Conservation (phyloP, 805 yeast species). For the Clavispora phyllophila region DNA sequence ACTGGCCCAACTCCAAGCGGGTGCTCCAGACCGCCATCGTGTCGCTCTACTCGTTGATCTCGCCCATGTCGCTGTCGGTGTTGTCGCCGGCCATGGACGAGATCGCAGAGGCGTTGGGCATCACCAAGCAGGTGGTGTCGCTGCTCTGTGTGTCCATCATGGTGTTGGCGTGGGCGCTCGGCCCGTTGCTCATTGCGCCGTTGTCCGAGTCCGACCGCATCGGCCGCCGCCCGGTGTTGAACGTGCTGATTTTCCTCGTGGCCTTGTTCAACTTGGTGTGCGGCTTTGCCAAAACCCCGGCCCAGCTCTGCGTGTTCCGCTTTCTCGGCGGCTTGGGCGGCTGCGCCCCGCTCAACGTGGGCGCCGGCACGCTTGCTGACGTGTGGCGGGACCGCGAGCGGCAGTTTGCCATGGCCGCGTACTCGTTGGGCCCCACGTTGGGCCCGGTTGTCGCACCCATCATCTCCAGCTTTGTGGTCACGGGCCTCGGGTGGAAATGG, state of each 20-base stretch:
- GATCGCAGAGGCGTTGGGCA: conserved; percentile 40
- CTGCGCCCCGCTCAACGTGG: conserved; percentile 62
- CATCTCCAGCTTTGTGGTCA: conserved; percentile 52
- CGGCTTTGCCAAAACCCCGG: conserved; percentile 53
- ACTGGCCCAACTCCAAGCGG: conserved; percentile 47
- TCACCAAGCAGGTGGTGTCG: conserved; percentile 21
- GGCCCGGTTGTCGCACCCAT: conserved; percentile 69
- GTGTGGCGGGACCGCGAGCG: conserved; percentile 49
- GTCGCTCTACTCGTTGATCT: conserved; percentile 49
- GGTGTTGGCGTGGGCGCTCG: conserved; percentile 66
- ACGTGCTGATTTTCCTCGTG: conserved; percentile 45
- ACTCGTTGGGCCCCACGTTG: conserved; percentile 56
- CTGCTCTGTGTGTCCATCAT: conserved; percentile 47
- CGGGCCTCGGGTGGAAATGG: conserved; percentile 60
- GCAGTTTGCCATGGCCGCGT: conserved; percentile 52
- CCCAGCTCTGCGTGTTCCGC: conserved; percentile 56
- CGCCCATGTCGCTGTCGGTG: conserved; percentile 61
- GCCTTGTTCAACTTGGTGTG: conserved; percentile 53
- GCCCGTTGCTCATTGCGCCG: conserved; percentile 65
- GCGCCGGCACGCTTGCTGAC: conserved; percentile 67
- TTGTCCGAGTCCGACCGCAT: conserved; percentile 52
- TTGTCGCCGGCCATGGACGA: conserved; percentile 54
- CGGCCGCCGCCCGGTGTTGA: conserved; percentile 57
- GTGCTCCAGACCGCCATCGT: conserved; percentile 42
- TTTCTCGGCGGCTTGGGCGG: conserved; percentile 66